Base-by-base conservation (phyloP, 371 early-diverging fungal genomes). In the Mucor indicus region DNA sequence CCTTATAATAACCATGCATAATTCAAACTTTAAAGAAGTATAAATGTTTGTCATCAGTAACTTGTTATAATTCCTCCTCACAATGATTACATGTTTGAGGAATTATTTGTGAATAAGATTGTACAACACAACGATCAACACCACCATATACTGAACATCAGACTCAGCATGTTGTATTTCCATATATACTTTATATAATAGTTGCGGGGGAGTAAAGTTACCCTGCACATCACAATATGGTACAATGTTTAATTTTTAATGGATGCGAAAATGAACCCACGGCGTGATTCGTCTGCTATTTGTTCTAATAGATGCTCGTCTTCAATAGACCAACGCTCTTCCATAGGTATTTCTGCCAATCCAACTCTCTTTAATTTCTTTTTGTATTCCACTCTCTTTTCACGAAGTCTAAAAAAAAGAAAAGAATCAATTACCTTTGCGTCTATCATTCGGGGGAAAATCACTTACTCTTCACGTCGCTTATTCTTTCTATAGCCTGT, bases 281-380 rank as follows among this genome's bases (percentile, higher is more conserved):
- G 44, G 5, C 60, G 50, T 6, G 59, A 46, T 4, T 39, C 24
- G 31, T 62, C 67, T 29, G 54, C 39, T 8, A 53, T 27, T 29
- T 49, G 22, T 11, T 49, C 55, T 25, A 62, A 37, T 10, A 42
- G 9, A 20, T 56, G 35, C 21, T 67, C 67, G 33, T 67, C 63
- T 16, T 55, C 58, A 31, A 51, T 37, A 23, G 45, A 51, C 68
- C 68, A 67, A 4, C 64, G 53, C 17, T 67, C 57, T 25, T 60
- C 55, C 23, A 54, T 44, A 5, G 68, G 60, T 24, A 67, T 63
- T 13, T 54, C 51, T 4, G 56, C 52, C 15, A 67, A 38, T 7
- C 54, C 54, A 15, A 39, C 32, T 4, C 22, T 27, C 15, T 59
- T 60, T 21, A 61, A 21, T 13, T 51, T 57, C 36, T 56, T 57